A percentile compares a stretch with the other conserved stretches of the same genome.
Conservation (phyloP, 768 basidiomycete species). For the Podaxis mareebaensis region DNA sequence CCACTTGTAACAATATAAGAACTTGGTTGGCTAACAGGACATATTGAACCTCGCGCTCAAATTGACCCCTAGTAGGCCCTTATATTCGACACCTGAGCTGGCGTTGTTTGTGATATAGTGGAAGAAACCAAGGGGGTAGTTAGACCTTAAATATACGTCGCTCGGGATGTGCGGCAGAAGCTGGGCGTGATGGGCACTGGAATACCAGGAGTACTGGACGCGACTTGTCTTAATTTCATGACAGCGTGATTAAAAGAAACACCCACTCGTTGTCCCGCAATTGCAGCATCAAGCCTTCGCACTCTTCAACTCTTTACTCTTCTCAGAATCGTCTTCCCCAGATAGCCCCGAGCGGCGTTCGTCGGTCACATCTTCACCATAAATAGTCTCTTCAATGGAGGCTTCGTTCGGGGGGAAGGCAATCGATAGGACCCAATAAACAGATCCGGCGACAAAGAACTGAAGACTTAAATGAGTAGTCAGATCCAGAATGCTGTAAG, state of each 20-base stretch:
- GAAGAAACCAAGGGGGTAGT: too few species aligned
- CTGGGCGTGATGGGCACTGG: too few species aligned
- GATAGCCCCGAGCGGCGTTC: background rate
- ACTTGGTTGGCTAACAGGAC: too few species aligned
- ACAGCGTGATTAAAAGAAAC: background rate
- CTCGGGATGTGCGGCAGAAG: too few species aligned
- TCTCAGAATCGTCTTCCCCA: background rate
- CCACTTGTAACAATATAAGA: too few species aligned
- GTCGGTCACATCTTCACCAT: constrained; percentile 27
- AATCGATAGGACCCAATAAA: constrained; percentile 39
- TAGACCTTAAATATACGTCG: too few species aligned
- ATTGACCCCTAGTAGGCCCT: too few species aligned
- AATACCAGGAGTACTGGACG: too few species aligned
- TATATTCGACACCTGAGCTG: too few species aligned
- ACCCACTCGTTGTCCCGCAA: too few species aligned
- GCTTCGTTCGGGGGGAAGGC: constrained; percentile 44
- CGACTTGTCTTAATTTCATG: background rate
- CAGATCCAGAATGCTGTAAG: background rate
- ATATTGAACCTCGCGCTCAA: too few species aligned
- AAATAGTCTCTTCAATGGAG: constrained; percentile 35
- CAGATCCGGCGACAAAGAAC: constrained; percentile 37
- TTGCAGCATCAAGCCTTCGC: background rate
- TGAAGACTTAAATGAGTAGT: constrained; percentile 17
- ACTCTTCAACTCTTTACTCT: background rate
- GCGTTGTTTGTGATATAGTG: too few species aligned